phyloP scores from a whole-genome alignment of 116 monocot genomes.

The Zostera marina region DNA sequence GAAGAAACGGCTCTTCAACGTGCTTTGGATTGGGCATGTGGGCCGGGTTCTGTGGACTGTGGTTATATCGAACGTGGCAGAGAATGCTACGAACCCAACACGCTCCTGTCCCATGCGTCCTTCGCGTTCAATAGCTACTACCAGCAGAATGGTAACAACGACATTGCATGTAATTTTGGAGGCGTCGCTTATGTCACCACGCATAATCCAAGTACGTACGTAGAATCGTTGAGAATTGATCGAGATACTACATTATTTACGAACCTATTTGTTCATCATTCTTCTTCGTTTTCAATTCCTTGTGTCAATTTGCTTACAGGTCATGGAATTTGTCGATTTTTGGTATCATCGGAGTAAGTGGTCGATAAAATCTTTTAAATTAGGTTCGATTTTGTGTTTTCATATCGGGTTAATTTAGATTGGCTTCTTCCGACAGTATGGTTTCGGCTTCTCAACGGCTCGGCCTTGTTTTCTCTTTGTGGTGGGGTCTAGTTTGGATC shows the following conservation, averaged over 20 bases:
- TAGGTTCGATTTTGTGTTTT: background rate
- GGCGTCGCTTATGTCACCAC: conserved; percentile 44
- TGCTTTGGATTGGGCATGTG: conserved; percentile 87
- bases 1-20: conserved; percentile 33
- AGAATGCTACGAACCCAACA: conserved; percentile 56
- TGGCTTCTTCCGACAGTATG: background rate
- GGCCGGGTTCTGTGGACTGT: conserved; percentile 44
- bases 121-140: conserved; percentile 93
- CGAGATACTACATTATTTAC: background rate
- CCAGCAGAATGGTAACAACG: conserved; percentile 86
- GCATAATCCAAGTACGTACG: conserved; percentile 47
- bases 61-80: conserved; percentile 27
- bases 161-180: conserved; percentile 87
- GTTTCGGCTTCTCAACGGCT: background rate
- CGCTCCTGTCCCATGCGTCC: conserved; percentile 64
- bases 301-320: background rate
- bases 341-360: conserved; percentile 2
- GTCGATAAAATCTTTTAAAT: background rate
- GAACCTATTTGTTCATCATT: background rate
- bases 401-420: background rate
- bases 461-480: background rate
- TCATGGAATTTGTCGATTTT: background rate
- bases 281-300: background rate
- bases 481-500: background rate
- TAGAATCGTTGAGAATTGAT: no score